These are phyloP conservation scores for Flueggea neowawraea DNA, from an alignment of 441 rosid species.

Conservation along the genomic window DNA sequence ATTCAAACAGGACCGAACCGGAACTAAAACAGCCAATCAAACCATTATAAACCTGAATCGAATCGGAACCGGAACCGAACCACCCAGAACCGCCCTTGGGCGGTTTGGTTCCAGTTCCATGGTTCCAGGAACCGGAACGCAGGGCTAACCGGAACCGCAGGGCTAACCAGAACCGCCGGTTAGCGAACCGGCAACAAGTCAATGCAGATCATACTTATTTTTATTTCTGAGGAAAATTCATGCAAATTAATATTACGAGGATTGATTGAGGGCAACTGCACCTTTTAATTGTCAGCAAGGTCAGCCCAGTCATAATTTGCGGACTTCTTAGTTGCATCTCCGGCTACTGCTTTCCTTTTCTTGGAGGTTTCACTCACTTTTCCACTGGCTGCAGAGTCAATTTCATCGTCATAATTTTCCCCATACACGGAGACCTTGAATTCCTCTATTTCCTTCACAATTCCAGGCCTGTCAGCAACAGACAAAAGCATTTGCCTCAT, in stretches of 20 bases:
- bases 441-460: slow-evolving; percentile 64
- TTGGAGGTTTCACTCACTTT: slow-evolving; percentile 47
- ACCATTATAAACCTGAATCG: too few relatives aligned
- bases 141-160: too few relatives aligned
- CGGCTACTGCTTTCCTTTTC: slow-evolving; percentile 63
- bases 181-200: too few relatives aligned
- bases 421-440: slow-evolving; percentile 78
- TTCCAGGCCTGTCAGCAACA: slow-evolving; percentile 46
- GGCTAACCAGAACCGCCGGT: too few relatives aligned
- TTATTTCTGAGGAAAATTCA: background rate
- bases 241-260: background rate
- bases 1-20: too few relatives aligned
- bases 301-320: slow-evolving; percentile 61
- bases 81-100: too few relatives aligned
- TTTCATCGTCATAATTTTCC: slow-evolving; percentile 59
- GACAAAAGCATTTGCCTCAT: background rate
- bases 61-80: too few relatives aligned
- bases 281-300: slow-evolving; percentile 86
- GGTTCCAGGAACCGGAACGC: too few relatives aligned
- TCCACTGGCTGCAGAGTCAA: slow-evolving; percentile 29
- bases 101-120: too few relatives aligned
- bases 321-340: slow-evolving; percentile 39
- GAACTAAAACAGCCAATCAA: too few relatives aligned
- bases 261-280: slow-evolving; percentile 17
- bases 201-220: too few relatives aligned